Conservation (phyloP, 169 alveolate genomes). For the Plasmodium blacklocki region DNA sequence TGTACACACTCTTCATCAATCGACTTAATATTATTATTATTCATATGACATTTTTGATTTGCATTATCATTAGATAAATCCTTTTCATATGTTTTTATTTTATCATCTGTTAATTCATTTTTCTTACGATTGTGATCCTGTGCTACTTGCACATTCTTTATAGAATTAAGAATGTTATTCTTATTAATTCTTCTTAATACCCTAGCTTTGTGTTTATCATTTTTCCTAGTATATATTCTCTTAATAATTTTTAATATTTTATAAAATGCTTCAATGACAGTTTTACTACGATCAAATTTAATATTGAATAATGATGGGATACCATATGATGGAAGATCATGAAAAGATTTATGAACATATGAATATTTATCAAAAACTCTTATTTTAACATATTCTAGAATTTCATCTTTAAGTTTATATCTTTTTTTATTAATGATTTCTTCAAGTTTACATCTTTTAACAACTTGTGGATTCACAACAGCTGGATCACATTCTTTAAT, state of each 20-base stretch:
- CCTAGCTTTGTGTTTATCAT: constrained; percentile 2
- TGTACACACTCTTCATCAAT: too few species aligned
- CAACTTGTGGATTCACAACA: constrained; percentile 85
- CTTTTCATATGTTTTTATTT: not conserved
- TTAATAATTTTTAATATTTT: constrained; percentile 72
- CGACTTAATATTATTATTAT: too few species aligned
- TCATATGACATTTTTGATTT: not conserved
- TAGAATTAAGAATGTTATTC: not conserved
- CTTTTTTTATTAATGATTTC: constrained; percentile 80
- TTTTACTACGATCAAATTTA: constrained; percentile 77
- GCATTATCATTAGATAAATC: not conserved
- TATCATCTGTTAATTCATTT: not conserved
- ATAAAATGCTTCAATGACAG: constrained; percentile 74
- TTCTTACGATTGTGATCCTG: not conserved
- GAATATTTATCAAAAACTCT: constrained; percentile 79
- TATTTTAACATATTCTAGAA: constrained; percentile 81
- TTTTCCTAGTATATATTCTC: constrained; percentile 47
- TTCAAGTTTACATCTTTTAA: constrained; percentile 82
- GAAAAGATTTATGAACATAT: constrained; percentile 75
- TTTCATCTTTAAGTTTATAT: constrained; percentile 80
- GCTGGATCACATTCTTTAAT: constrained; percentile 89
- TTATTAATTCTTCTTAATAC: not conserved
- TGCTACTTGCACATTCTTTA: too few species aligned
- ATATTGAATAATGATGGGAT: constrained; percentile 75
- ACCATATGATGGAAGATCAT: constrained; percentile 82